Percentiles rank a stretch among this genome's conserved stretches.
Evolutionary conservation across 345 rosid genomes (phyloP).

Genomic region (Salix exigua): DNA sequence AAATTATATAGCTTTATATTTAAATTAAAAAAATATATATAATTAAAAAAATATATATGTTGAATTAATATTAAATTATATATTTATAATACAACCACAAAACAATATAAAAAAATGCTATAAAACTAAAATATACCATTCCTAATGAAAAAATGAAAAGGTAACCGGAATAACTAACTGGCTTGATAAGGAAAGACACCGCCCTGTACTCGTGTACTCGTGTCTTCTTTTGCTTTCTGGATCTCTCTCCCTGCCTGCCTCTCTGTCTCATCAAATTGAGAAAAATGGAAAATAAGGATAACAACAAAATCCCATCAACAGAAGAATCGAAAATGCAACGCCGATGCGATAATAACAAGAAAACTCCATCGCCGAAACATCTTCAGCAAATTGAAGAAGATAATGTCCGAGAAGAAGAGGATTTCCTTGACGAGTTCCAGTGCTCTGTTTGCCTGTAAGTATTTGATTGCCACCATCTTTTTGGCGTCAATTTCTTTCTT

Average conservation of each 20-base stretch:
- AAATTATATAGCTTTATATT: no score
- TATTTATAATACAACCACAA: no score
- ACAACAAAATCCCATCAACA: neutral
- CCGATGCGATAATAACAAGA: neutral
- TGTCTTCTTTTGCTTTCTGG: neutral
- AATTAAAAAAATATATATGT: no score
- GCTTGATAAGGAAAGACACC: neutral
- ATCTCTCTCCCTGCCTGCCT: neutral
- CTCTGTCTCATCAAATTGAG: neutral
- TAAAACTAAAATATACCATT: no score
- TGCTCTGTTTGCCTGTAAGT: slow-evolving; percentile 14
- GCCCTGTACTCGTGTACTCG: neutral
- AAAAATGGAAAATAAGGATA: neutral
- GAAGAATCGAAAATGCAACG: neutral
- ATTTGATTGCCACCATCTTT: neutral
- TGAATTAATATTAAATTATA: no score
- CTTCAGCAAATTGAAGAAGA: neutral
- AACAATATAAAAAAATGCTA: no score
- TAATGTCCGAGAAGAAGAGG: neutral
- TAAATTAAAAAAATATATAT: no score
- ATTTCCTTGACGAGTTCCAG: neutral
- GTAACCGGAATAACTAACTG: neutral
- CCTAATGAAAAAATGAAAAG: no score
- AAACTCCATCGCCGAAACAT: neutral
- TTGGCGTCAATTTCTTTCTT: neutral